These are phyloP conservation scores for Scutellospora calospora DNA, from an alignment of 371 early-diverging fungal species.

Conservation along the genomic window DNA sequence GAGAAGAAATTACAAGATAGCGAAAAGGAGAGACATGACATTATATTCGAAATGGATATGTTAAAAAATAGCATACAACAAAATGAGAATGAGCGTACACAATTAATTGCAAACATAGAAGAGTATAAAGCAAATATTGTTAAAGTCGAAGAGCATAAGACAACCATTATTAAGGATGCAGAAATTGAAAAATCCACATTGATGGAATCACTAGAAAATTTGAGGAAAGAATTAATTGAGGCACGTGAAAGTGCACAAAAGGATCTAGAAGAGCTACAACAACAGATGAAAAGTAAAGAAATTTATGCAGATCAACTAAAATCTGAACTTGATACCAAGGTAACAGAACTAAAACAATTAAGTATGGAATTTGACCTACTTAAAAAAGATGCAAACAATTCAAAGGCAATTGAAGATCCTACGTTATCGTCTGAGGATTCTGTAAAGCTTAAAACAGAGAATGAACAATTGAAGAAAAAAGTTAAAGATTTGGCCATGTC, in stretches of 20 bases:
- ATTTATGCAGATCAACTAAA: constrained; percentile 21
- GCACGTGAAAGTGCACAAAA: background rate
- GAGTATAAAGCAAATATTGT: background rate
- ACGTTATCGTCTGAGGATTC: constrained; percentile 16
- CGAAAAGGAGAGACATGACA: background rate
- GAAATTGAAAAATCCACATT: background rate
- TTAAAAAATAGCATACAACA: background rate
- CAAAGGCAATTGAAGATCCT: constrained; percentile 2
- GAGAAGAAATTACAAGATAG: constrained; percentile 37
- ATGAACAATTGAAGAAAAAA: constrained; percentile 44
- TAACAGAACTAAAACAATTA: constrained; percentile 5
- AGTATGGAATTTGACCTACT: background rate
- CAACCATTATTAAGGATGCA: background rate
- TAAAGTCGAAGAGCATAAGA: background rate
- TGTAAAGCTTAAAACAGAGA: constrained; percentile 39
- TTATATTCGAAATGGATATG: background rate
- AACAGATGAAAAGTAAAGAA: constrained; percentile 9
- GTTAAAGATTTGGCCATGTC: constrained; percentile 38
- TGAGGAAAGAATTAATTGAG: constrained; percentile 32
- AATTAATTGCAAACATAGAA: constrained; percentile 11
- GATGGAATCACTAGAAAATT: background rate
- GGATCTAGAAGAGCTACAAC: constrained; percentile 11
- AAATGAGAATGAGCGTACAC: constrained; percentile 19
- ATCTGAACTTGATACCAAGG: constrained; percentile 41
- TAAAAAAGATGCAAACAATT: constrained; percentile 28